Conservation (phyloP, 352 stramenopile genomes). For the Phytopythium aichiense region DNA sequence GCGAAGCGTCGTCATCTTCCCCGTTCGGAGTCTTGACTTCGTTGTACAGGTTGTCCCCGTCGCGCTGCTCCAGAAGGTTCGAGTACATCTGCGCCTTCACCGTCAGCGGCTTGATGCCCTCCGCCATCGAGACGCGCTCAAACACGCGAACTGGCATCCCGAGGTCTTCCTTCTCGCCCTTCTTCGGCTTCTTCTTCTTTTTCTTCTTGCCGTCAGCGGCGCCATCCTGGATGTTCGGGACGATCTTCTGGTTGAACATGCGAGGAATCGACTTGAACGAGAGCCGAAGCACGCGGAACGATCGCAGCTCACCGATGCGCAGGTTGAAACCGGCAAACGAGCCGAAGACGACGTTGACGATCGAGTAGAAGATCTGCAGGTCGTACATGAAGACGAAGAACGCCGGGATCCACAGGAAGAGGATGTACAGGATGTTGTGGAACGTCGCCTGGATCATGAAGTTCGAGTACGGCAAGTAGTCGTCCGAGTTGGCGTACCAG, state of each 20-base stretch:
- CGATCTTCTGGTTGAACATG: slow-evolving; percentile 88
- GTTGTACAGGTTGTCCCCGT: slow-evolving; percentile 51
- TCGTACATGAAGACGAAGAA: slow-evolving; percentile 88
- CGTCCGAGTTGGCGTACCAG: slow-evolving; percentile 65
- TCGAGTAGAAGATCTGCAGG: slow-evolving; percentile 82
- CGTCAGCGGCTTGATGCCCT: slow-evolving; percentile 72
- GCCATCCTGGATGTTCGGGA: slow-evolving; percentile 77
- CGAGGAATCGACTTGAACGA: slow-evolving; percentile 85
- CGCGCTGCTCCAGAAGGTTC: slow-evolving; percentile 56
- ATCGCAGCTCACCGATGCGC: slow-evolving; percentile 78
- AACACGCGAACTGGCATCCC: slow-evolving; percentile 73
- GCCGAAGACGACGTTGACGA: slow-evolving; percentile 73
- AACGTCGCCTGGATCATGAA: slow-evolving; percentile 81
- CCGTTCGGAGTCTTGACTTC: slow-evolving; percentile 61
- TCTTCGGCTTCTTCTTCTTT: slow-evolving; percentile 70
- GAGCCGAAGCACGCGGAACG: slow-evolving; percentile 76
- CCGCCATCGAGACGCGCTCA: slow-evolving; percentile 78
- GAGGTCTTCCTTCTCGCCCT: slow-evolving; percentile 55
- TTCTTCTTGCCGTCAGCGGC: slow-evolving; percentile 54
- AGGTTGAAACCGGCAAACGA: slow-evolving; percentile 85
- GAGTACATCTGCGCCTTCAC: slow-evolving; percentile 86
- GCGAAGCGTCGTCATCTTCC: slow-evolving; percentile 53
- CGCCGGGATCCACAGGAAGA: slow-evolving; percentile 78
- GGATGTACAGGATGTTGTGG: slow-evolving; percentile 84
- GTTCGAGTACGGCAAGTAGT: slow-evolving; percentile 77